These are phyloP conservation scores for Penicillium maclennaniae DNA, from an alignment of 495 filamentous ascomycete genomes.

Conservation along the genomic window DNA sequence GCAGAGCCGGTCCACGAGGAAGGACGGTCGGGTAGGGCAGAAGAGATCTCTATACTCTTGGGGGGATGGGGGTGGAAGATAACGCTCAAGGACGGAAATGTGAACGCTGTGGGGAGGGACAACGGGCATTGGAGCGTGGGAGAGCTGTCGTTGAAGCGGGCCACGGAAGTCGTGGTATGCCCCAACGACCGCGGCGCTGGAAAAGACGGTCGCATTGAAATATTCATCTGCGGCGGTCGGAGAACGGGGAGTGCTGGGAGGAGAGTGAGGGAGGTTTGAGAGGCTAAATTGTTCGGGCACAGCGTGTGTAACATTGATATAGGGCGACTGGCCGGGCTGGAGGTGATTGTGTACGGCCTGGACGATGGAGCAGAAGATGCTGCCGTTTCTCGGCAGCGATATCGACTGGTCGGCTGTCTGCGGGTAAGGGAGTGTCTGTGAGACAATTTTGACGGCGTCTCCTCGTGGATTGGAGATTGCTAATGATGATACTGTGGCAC, in stretches of 20 bases:
- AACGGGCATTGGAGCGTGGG: constrained; percentile 54
- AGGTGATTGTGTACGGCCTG: constrained; percentile 50
- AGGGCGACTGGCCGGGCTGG: constrained; percentile 43
- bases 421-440: constrained; percentile 60
- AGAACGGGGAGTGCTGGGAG: constrained; percentile 53
- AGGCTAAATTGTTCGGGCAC: constrained; percentile 61
- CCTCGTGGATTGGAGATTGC: constrained; percentile 31
- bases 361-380: constrained; percentile 49
- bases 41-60: constrained; percentile 63
- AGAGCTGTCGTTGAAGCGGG: constrained; percentile 34
- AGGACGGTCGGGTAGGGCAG: constrained; percentile 49
- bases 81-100: constrained; percentile 65
- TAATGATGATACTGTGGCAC: constrained; percentile 33
- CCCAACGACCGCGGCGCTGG: constrained; percentile 53
- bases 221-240: constrained; percentile 47
- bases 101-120: constrained; percentile 62
- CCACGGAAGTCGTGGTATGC: constrained; percentile 54
- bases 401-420: constrained; percentile 44
- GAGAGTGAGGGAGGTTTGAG: constrained; percentile 58
- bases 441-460: constrained; percentile 54
- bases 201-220: constrained; percentile 55
- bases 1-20: constrained; percentile 62
- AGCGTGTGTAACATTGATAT: constrained; percentile 62
- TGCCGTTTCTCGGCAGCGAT: constrained; percentile 29
- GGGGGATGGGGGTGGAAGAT: constrained; percentile 60